Evolutionary conservation across 768 basidiomycete genomes (phyloP).

Genomic region (Daedaleopsis sinensis): DNA sequence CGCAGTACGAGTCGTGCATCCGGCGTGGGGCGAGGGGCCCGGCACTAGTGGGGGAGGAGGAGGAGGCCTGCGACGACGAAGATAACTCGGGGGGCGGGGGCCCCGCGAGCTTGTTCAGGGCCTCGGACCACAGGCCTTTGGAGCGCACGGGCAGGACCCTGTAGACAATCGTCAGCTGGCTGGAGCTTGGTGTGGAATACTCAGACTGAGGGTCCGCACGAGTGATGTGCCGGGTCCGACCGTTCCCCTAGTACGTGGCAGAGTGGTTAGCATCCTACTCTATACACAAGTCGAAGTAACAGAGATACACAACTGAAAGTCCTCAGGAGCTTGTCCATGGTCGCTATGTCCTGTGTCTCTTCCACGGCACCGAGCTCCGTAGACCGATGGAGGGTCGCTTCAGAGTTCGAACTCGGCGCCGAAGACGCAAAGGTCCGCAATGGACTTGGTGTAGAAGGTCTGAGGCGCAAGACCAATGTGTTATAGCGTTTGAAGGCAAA

Average conservation of each 20-base stretch:
- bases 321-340: constrained; percentile 59
- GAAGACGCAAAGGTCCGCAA: constrained; percentile 13
- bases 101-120: constrained; percentile 33
- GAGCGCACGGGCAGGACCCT: constrained; percentile 63
- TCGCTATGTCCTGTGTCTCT: constrained; percentile 61
- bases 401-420: constrained; percentile 11
- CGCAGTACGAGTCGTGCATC: constrained; percentile 76
- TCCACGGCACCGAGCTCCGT: constrained; percentile 34
- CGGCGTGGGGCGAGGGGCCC: constrained; percentile 43
- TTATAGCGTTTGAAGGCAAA: background rate
- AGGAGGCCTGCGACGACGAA: constrained; percentile 20
- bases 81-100: constrained; percentile 3
- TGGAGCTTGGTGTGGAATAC: background rate
- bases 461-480: background rate
- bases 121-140: constrained; percentile 59
- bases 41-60: too few relatives aligned
- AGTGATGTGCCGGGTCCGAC: constrained; percentile 20
- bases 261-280: background rate
- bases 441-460: background rate
- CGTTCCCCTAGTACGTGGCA: constrained; percentile 9
- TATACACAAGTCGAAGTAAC: constrained; percentile 27
- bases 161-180: constrained; percentile 1
- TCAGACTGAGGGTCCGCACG: constrained; percentile 7
- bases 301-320: constrained; percentile 45
- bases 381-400: constrained; percentile 17